These are phyloP conservation scores for Colletotrichum liriopes DNA, from an alignment of 2,329 filamentous ascomycete genomes.

Conservation along the genomic window DNA sequence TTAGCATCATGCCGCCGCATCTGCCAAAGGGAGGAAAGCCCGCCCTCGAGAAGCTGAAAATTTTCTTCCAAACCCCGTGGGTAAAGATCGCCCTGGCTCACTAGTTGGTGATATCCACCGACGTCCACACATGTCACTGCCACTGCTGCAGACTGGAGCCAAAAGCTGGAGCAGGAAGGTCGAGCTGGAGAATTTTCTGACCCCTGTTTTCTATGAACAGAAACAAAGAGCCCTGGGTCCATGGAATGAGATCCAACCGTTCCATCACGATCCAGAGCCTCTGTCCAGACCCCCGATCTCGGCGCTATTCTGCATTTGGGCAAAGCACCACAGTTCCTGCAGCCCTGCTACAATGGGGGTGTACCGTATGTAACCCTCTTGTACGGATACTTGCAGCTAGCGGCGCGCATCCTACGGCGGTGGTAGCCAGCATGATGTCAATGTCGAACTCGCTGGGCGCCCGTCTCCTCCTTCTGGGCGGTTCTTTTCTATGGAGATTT, in stretches of 20 bases:
- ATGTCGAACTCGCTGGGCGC: background rate
- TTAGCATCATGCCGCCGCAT: background rate
- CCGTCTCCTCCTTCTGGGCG: background rate
- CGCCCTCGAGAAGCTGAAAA: constrained; percentile 11
- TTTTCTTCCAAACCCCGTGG: constrained; percentile 23
- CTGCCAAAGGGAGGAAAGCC: background rate
- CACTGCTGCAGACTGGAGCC: constrained; percentile 28
- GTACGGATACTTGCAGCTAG: constrained; percentile 3
- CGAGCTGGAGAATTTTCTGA: constrained; percentile 17
- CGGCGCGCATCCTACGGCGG: background rate
- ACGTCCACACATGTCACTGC: constrained; percentile 35
- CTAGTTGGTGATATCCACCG: constrained; percentile 13
- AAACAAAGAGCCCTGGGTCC: background rate
- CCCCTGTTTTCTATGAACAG: background rate
- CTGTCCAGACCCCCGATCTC: constrained; percentile 22
- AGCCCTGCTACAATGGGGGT: constrained; percentile 33
- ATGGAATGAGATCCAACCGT: constrained; percentile 21
- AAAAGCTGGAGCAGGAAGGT: background rate
- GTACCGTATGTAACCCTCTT: background rate
- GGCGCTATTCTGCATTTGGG: constrained; percentile 19
- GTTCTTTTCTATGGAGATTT: constrained; percentile 1
- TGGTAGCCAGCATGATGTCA: constrained; percentile 29
- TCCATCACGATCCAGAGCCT: constrained; percentile 41
- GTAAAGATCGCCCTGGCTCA: constrained; percentile 1
- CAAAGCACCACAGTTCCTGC: constrained; percentile 41